Evolutionary conservation across 2,329 filamentous ascomycete species (phyloP), one percentile per base, ranked within the genome.

Genomic region (Calonectria henricotiae): DNA sequence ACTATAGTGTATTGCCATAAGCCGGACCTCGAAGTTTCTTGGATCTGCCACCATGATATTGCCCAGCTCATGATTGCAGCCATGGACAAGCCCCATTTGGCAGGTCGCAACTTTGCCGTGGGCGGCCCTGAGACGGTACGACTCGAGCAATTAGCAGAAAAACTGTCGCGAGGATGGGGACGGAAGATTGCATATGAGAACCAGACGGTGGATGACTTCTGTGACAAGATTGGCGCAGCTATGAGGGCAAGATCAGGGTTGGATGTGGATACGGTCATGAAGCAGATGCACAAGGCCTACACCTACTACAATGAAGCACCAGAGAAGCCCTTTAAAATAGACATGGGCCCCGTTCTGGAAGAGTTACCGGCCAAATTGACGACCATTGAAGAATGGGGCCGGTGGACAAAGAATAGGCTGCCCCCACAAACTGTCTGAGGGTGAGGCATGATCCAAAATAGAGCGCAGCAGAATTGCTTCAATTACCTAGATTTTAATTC

Each of bases 241-340:
- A 58, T 58, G 82, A 51, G 37, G 15, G 61, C 44, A 4, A 51
- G 61, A 37, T 72, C 77, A 6, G 79, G 80, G 7, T 62, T 83
- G n/a, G 79, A 83, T n/a, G 77, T 74, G 5, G 81, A 82, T 12
- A 72, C 70, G 13, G 76, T 83, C 30, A 74, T 82, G 11, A 77
- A 69, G 23, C 80, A 84, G 76, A 84, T 83, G 82, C 82, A 80
- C 72, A 82, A 78, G 72, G 82, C 82, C 9, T 83, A 83, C 71
- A 82, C 82, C 7, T 82, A 80, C 71, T 83, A 84, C 70, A 83
- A 83, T 37, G 80, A 84, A 67, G 75, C 78, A 15, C 77, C 78
- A 15, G 81, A 83, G 23, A 76, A 80, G 62, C 81, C 81, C 30
- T 84, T 84, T 66, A 79, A 79, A 27, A 74, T 83, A 20, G 79